Base-by-base conservation (phyloP, 257 asterid genomes). In the Nicotiana tomentosiformis region DNA sequence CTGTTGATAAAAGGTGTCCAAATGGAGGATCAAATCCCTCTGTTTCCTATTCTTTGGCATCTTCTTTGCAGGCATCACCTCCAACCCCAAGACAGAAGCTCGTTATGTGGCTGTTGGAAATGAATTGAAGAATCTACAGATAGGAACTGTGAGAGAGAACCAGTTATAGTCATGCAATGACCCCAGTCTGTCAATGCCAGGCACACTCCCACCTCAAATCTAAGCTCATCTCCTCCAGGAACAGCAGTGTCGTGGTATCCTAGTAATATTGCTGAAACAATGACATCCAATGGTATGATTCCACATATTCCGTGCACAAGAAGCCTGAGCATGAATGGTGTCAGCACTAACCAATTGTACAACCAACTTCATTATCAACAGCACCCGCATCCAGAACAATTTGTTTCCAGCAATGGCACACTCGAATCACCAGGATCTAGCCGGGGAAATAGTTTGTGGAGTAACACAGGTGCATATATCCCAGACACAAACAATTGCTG, bases 1-100 rank as follows among this genome's bases (percentile, higher is more conserved):
- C 92, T n/a, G 87, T 88, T 58, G 98, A 93, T 60, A 93, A 92
- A 86, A 90, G 90, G 82, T 94, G 93, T 93, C 84, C 91, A 33
- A 81, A 79, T 84, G 65, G 89, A 43, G 88, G 85, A 14, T 83
- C 92, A 26, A 87, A 77, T 80, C 83, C 91, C 77, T 83, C 97
- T 35, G 74, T 85, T 80, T 82, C 92, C 66, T 86, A 58, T 82
- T 85, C 92, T n/a, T 69, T 86, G 81, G 62, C 90, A 33, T 86
- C 90, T 16, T 83, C 94, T 37, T 57, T 87, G 87, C 93, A 88
- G 82, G 85, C 87, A 58, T 77, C 92, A n/a, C 85, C 91, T 58
- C 85, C 90, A 58, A 86, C 88, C 46, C 89, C 15, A 88, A 86
- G 84, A n/a, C 86, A 43, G 95, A 93, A 77, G 76, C 89, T 20